A percentile compares a stretch with the other conserved stretches of the same genome.
These are phyloP conservation scores for Fusarium virguliforme DNA, from an alignment of 2,329 filamentous ascomycete genomes.

Conservation along the genomic window DNA sequence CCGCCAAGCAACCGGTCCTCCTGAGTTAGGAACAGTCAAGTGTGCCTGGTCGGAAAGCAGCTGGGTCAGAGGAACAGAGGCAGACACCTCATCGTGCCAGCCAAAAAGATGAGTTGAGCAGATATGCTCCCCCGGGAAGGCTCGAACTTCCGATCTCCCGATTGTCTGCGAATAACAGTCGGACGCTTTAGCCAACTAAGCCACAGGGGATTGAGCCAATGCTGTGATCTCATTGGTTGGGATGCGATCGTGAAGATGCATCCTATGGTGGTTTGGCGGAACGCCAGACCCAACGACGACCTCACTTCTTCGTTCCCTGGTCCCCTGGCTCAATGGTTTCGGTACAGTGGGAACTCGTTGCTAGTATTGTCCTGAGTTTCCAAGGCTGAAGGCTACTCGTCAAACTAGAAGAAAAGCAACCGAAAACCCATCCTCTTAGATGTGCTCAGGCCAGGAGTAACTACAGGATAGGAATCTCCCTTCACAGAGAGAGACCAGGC, in stretches of 20 bases:
- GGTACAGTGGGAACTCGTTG: neutral
- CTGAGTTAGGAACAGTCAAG: too few relatives aligned
- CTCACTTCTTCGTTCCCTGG: neutral
- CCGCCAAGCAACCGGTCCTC: too few relatives aligned
- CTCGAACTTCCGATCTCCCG: conserved; percentile 53
- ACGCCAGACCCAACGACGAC: neutral
- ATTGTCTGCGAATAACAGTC: conserved; percentile 50
- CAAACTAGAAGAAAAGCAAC: neutral
- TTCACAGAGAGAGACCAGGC: too few relatives aligned
- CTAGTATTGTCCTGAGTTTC: neutral
- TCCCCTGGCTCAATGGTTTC: neutral
- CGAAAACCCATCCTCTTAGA: neutral
- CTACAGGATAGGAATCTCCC: too few relatives aligned
- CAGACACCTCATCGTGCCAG: neutral
- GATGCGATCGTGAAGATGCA: neutral
- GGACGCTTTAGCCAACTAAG: conserved; percentile 50
- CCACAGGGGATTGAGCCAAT: conserved; percentile 40
- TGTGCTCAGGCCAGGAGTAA: neutral
- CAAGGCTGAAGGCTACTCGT: neutral
- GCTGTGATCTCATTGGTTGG: conserved; percentile 8
- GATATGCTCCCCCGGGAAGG: conserved; percentile 49
- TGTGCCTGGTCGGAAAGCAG: neutral
- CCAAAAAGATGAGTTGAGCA: neutral
- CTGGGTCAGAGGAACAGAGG: too few relatives aligned
- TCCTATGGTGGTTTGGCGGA: conserved; percentile 1